A percentile compares a stretch with the other conserved stretches of the same genome.
Evolutionary conservation across 495 filamentous ascomycete genomes (phyloP).

Genomic region (Lasiosphaeria hispida): DNA sequence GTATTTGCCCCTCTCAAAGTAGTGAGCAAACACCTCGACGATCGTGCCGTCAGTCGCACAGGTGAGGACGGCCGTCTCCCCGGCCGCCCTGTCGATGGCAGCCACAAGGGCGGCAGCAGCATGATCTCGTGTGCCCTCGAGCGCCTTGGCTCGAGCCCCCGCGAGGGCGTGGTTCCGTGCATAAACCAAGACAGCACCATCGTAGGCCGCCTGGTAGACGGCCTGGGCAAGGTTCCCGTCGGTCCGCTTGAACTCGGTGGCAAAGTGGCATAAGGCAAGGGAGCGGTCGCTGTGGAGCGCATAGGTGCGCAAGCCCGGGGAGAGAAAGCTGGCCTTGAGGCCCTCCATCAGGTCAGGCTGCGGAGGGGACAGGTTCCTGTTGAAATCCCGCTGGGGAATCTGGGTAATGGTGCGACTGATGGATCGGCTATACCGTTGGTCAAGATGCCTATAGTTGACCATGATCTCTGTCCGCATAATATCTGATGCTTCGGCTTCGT

Average conservation of each 20-base stretch:
- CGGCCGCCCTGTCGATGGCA: slow-evolving; percentile 3
- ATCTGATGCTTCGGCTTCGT: not conserved
- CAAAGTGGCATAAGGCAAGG: slow-evolving; percentile 7
- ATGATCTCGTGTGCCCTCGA: too few species aligned
- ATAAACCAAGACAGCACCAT: slow-evolving; percentile 9
- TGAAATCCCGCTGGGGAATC: slow-evolving; percentile 9
- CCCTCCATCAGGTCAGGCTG: slow-evolving; percentile 2
- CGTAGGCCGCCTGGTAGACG: slow-evolving; percentile 4
- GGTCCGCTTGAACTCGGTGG: not conserved
- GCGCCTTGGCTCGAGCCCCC: not conserved
- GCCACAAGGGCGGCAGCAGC: too few species aligned
- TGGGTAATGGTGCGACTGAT: slow-evolving; percentile 1
- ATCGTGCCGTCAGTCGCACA: slow-evolving; percentile 4
- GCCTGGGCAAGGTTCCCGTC: slow-evolving; percentile 6
- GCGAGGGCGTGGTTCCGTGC: slow-evolving; percentile 6
- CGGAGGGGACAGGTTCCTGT: slow-evolving; percentile 3
- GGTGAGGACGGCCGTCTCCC: slow-evolving; percentile 8
- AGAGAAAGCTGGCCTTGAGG: not conserved
- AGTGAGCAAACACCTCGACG: not conserved
- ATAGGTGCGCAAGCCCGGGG: not conserved
- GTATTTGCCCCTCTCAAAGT: slow-evolving; percentile 2
- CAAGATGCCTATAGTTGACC: slow-evolving; percentile 1
- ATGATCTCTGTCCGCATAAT: slow-evolving; percentile 2
- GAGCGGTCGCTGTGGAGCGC: slow-evolving; percentile 1
- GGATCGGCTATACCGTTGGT: not conserved